Percentiles rank a stretch among this genome's conserved stretches.
Conservation (phyloP, 495 filamentous ascomycete genomes). For the Neurospora cerealis region DNA sequence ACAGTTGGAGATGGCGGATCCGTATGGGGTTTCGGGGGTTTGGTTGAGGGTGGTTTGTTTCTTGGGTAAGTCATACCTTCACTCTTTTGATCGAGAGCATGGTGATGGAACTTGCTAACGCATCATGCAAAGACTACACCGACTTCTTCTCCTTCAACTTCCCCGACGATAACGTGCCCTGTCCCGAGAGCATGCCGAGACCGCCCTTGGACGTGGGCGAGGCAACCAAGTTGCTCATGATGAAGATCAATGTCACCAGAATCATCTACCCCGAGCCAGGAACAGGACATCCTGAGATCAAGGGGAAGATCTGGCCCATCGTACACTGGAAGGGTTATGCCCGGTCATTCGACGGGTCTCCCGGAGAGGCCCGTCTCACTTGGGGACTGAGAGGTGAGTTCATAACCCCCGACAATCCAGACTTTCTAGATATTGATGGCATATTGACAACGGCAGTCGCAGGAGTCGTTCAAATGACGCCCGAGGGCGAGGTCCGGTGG, state of each 20-base stretch:
- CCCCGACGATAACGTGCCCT: slow-evolving; percentile 12
- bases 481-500: slow-evolving; percentile 57
- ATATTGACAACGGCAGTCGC: slow-evolving; percentile 1
- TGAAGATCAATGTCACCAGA: slow-evolving; percentile 44
- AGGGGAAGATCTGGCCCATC: slow-evolving; percentile 43
- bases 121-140: slow-evolving; percentile 37
- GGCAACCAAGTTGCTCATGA: slow-evolving; percentile 53
- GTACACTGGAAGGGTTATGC: slow-evolving; percentile 50
- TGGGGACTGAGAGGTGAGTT: slow-evolving; percentile 37
- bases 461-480: slow-evolving; percentile 48
- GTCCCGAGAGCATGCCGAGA: slow-evolving; percentile 32
- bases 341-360: slow-evolving; percentile 41
- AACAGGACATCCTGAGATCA: slow-evolving; percentile 12
- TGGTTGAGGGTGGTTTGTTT: slow-evolving; percentile 52
- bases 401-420: slow-evolving; percentile 16
- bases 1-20: slow-evolving; percentile 38
- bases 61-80: slow-evolving; percentile 14
- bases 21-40: slow-evolving; percentile 48
- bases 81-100: not conserved
- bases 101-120: not conserved
- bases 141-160: slow-evolving; percentile 58
- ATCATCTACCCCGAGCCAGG: slow-evolving; percentile 36
- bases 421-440: not conserved
- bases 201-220: slow-evolving; percentile 42
- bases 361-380: slow-evolving; percentile 49